Evolutionary conservation across 352 stramenopile species (phyloP).

Genomic region (Phytophthora cryptogea): DNA sequence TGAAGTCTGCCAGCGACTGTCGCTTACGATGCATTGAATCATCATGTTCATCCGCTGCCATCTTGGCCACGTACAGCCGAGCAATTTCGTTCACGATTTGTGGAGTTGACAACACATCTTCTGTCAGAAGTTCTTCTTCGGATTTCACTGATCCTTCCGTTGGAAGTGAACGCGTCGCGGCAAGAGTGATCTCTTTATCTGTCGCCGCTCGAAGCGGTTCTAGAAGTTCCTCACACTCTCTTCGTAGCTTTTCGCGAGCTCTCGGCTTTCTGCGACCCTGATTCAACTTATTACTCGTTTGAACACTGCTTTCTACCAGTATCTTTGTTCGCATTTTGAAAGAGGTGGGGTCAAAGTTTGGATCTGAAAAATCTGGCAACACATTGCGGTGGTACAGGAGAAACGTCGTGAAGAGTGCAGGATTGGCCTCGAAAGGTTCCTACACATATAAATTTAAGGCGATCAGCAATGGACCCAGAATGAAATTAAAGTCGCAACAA

Average conservation of each 20-base stretch:
- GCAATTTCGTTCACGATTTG: conserved; percentile 63
- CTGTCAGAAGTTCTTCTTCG: conserved; percentile 15
- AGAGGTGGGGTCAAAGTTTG: conserved; percentile 53
- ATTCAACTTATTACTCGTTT: conserved; percentile 49
- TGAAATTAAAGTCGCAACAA: not conserved
- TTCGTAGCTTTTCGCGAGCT: conserved; percentile 43
- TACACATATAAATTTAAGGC: conserved; percentile 14
- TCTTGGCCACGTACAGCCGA: conserved; percentile 67
- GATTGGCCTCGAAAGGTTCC: conserved; percentile 74
- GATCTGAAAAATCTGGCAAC: conserved; percentile 60
- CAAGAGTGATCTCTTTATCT: conserved; percentile 10
- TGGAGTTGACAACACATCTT: conserved; percentile 24
- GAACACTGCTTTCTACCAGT: conserved; percentile 31
- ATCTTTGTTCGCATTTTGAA: conserved; percentile 63
- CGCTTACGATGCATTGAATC: conserved; percentile 44
- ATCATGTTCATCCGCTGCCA: conserved; percentile 43
- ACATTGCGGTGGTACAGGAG: conserved; percentile 61
- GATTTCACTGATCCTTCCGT: conserved; percentile 1
- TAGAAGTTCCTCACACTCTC: conserved; percentile 45
- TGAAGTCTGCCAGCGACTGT: conserved; percentile 51
- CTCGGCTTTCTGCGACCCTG: conserved; percentile 41
- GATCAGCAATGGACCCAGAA: not conserved
- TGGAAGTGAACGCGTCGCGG: not conserved
- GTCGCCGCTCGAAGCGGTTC: conserved; percentile 18
- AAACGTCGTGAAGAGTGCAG: conserved; percentile 72